Evolutionary conservation across 148 eudicot genomes (phyloP).

Genomic region (Rhododendron ferrugineum): DNA sequence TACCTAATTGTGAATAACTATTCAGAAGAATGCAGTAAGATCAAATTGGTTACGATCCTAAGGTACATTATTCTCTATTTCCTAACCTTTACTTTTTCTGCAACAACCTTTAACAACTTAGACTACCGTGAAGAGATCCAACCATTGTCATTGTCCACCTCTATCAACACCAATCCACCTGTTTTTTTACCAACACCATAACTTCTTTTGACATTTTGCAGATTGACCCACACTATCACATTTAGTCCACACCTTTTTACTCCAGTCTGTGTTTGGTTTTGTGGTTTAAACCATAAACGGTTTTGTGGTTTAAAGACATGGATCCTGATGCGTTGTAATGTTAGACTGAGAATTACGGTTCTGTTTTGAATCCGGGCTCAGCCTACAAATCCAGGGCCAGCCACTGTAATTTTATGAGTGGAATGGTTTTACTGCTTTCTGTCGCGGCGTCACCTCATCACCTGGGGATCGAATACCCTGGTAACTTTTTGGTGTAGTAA

Average conservation of each 20-base stretch:
- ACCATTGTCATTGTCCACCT: not conserved
- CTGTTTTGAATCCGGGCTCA: too few species aligned
- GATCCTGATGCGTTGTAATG: too few species aligned
- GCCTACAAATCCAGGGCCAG: too few species aligned
- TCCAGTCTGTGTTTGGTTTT: not conserved
- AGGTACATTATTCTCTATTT: not conserved
- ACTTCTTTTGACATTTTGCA: not conserved
- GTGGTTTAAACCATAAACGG: too few species aligned
- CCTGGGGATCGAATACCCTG: too few species aligned
- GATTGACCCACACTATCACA: not conserved
- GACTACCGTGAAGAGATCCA: not conserved
- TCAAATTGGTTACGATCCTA: not conserved
- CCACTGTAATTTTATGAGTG: too few species aligned
- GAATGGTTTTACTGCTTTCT: too few species aligned
- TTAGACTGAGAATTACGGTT: too few species aligned
- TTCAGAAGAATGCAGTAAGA: not conserved
- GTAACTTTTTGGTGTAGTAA: too few species aligned
- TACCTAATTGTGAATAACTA: not conserved
- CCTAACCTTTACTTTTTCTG: not conserved
- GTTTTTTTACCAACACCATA: not conserved
- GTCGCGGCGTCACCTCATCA: too few species aligned
- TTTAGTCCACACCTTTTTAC: not conserved
- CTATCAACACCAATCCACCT: not conserved
- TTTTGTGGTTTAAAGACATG: too few species aligned
- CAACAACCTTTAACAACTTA: not conserved